Percentiles rank a stretch among this genome's conserved stretches.
Evolutionary conservation across 257 asterid species (phyloP).

Genomic region (Nicotiana tomentosiformis): DNA sequence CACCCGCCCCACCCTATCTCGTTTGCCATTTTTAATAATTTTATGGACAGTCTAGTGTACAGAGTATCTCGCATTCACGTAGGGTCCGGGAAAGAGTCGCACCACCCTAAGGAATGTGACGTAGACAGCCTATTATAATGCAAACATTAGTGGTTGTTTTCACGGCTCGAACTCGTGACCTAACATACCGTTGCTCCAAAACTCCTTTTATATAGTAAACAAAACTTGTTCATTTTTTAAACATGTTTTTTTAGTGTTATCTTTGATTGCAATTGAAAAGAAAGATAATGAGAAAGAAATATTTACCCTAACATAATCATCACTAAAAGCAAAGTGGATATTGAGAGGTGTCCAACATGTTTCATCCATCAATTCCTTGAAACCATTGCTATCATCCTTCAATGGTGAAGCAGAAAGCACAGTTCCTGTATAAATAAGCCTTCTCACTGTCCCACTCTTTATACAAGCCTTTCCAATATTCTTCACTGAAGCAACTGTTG

Average conservation of each 20-base stretch:
- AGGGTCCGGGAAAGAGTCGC: rapidly evolving
- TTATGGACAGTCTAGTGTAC: too few species aligned
- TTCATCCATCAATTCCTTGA: conserved; percentile 32
- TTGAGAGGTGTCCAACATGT: conserved; percentile 42
- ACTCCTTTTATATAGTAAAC: background rate
- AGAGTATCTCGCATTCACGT: too few species aligned
- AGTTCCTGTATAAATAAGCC: conserved; percentile 31
- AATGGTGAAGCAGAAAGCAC: conserved; percentile 33
- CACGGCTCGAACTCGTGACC: too few species aligned
- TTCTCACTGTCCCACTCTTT: conserved; percentile 23
- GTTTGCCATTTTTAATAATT: too few species aligned
- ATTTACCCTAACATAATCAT: conserved; percentile 6
- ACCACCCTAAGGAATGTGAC: too few species aligned
- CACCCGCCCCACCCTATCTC: too few species aligned
- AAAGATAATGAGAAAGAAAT: background rate
- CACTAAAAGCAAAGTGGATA: background rate
- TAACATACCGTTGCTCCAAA: too few species aligned
- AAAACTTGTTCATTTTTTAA: background rate
- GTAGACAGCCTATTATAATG: too few species aligned
- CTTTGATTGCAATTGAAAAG: too few species aligned
- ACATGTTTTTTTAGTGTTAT: too few species aligned
- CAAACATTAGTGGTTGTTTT: too few species aligned
- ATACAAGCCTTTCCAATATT: conserved; percentile 27
- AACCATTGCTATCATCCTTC: conserved; percentile 29
- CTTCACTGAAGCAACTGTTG: conserved; percentile 28